Evolutionary conservation across 1,284 basidiomycete genomes (phyloP), one percentile per base, ranked within the genome.

Genomic region (Ustilago crameri): DNA sequence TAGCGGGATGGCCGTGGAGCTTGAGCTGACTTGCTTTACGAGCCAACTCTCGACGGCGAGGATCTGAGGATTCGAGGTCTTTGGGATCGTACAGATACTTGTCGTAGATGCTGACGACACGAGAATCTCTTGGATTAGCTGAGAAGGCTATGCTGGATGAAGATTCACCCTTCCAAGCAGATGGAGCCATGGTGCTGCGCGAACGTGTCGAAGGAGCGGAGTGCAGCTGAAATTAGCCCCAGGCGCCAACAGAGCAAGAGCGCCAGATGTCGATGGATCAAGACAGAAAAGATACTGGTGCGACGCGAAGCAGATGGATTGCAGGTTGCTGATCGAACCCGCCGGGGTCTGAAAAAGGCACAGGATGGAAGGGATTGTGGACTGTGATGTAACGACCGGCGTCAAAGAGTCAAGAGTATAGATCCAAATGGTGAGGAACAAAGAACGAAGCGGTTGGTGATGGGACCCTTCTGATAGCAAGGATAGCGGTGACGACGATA

Each of bases 51-150:
- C 74, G 69, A 12, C 70, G 54, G 10, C 64, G 53, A n/a, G 74
- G 74, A 38, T 76, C 74, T 18, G 74, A 62, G 15, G 70, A 74
- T 23, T 65, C 61, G 32, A 76, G 66, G 48, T 76, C 74, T 24
- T 59, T 70, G 3, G 74, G 70, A 32, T 76, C 74, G 65, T 74
- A 77, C 37, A 77, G 65, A 34, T 77, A 77, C 56, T 75, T 72
- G 55, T 77, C 75, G 53, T 76, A 76, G 63, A 76, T 76, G 51
- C 74, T 75, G 46, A 73, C 61, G 37, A 76, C 65, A n/a, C 75
- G 72, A 30, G 72, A 74, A 34, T 76, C 75, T 35, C 71, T 61
- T 22, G 64, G 63, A 41, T 72, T 72, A 48, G 59, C 49, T 14
- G 63, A 67, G 37, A 61, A 62, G 32, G 58, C 62, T 53, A 62